A percentile compares a stretch with the other conserved stretches of the same genome.
Evolutionary conservation across 108 stramenopile genomes (phyloP).

Genomic region (Stephanodiscus triporus): DNA sequence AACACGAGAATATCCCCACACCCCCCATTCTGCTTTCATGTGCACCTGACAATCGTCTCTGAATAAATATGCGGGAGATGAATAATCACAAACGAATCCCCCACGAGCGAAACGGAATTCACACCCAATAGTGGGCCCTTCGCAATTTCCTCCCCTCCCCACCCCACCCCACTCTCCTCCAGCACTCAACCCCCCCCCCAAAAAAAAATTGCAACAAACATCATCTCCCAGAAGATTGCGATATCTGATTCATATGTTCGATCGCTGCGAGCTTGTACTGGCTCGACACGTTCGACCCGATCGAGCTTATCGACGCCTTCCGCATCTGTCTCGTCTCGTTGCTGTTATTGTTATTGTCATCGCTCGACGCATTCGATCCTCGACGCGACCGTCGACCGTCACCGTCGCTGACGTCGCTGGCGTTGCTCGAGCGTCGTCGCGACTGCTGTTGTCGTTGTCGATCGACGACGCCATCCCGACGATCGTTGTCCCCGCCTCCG

Average conservation of each 20-base stretch:
- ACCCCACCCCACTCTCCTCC: too few relatives aligned
- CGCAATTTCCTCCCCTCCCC: too few relatives aligned
- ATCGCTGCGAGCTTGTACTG: neutral
- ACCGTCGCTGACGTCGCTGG: neutral
- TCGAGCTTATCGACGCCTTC: neutral
- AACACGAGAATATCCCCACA: too few relatives aligned
- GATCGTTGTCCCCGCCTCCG: too few relatives aligned
- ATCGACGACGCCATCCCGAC: neutral
- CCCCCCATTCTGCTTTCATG: too few relatives aligned
- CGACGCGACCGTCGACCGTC: neutral
- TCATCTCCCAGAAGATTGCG: neutral
- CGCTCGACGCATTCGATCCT: neutral
- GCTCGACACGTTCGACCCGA: neutral
- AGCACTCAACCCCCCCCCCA: neutral
- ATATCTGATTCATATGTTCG: slow-evolving; percentile 5
- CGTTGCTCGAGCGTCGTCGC: neutral
- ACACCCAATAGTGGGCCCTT: too few relatives aligned
- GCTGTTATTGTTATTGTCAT: neutral
- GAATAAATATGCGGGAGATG: too few relatives aligned
- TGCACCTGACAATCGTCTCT: too few relatives aligned
- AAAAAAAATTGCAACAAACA: too few relatives aligned
- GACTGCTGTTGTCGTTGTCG: neutral
- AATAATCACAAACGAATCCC: too few relatives aligned
- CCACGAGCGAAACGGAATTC: too few relatives aligned
- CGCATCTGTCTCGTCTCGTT: neutral